phyloP scores from a whole-genome alignment of 2,329 filamentous ascomycete species.

The Cercospora sojina region DNA sequence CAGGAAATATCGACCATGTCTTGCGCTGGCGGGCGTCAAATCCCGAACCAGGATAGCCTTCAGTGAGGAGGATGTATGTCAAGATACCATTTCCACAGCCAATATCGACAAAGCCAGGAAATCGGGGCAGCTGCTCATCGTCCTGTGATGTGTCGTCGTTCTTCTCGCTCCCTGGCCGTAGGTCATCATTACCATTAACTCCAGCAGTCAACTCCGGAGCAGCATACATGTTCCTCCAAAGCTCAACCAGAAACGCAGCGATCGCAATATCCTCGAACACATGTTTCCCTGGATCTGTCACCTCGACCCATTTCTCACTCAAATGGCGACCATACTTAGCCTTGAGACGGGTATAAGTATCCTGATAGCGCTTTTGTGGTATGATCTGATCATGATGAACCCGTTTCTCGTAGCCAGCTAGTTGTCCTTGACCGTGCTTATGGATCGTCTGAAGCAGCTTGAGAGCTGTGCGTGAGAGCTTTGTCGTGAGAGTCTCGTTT shows the following conservation, averaged over 20 bases:
- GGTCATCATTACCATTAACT: no score
- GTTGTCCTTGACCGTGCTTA: conserved; percentile 69
- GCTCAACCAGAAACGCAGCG: conserved; percentile 85
- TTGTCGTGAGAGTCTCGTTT: conserved; percentile 50
- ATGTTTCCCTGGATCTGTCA: conserved; percentile 84
- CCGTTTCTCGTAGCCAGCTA: conserved; percentile 71
- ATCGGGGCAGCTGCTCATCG: conserved; percentile 42
- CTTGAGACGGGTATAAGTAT: conserved; percentile 80
- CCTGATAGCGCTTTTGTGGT: conserved; percentile 72
- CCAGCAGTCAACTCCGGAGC: background rate
- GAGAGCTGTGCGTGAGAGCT: conserved; percentile 64
- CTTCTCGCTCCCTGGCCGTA: background rate
- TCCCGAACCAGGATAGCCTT: conserved; percentile 83
- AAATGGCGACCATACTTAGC: conserved; percentile 70
- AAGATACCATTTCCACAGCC: conserved; percentile 93
- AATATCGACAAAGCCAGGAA: conserved; percentile 92
- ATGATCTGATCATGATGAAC: conserved; percentile 81
- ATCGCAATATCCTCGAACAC: conserved; percentile 94
- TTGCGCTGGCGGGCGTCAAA: conserved; percentile 86
- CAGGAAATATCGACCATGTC: conserved; percentile 75
- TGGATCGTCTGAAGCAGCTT: conserved; percentile 66
- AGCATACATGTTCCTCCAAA: conserved; percentile 82
- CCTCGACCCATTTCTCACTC: conserved; percentile 77
- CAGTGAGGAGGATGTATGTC: conserved; percentile 74
- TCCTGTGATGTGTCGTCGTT: background rate